These are phyloP conservation scores for Trapa bicornis DNA, from an alignment of 345 rosid species.

Conservation along the genomic window DNA sequence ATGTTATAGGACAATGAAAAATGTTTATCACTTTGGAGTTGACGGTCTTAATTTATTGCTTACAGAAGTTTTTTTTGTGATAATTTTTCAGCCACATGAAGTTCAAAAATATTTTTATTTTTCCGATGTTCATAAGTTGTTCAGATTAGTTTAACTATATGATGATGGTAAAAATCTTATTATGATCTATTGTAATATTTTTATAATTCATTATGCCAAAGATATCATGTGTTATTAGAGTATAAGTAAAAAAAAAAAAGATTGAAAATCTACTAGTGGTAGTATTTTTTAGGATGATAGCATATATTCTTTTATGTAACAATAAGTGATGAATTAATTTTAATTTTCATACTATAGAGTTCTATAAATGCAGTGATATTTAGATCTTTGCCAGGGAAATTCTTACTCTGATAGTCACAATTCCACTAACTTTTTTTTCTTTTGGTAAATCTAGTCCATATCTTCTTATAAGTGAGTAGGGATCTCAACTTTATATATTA, in stretches of 20 bases:
- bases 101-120: not conserved
- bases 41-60: not conserved
- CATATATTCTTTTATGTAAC: no score
- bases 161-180: not conserved
- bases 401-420: not conserved
- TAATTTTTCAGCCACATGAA: not conserved
- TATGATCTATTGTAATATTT: not conserved
- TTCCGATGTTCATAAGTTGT: not conserved
- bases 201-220: not conserved
- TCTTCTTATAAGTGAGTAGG: conserved; percentile 59
- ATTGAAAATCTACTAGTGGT: not conserved
- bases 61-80: not conserved
- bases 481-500: conserved; percentile 90
- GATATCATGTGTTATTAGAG: not conserved
- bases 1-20: not conserved
- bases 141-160: not conserved
- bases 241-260: not conserved
- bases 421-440: not conserved
- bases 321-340: no score
- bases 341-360: not conserved
- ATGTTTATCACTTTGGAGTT: not conserved
- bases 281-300: not conserved
- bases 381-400: no score
- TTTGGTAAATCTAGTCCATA: conserved; percentile 69
- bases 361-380: not conserved